Conservation (phyloP, 1,284 basidiomycete genomes). For the Puccinia triticina region DNA sequence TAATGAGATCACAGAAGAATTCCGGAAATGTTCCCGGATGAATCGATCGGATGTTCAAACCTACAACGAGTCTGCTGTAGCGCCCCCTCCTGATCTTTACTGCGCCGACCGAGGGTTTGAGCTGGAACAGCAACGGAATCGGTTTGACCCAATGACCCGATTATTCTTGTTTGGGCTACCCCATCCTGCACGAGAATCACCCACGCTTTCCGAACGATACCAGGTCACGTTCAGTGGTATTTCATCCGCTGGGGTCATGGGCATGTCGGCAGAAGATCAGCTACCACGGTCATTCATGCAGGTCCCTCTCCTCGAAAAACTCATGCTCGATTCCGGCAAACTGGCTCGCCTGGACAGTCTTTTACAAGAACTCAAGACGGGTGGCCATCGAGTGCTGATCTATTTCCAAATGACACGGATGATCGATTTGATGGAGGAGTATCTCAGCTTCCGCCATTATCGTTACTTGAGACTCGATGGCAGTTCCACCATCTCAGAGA, state of each 20-base stretch:
- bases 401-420: slow-evolving; percentile 99
- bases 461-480: slow-evolving; percentile 96
- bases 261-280: slow-evolving; percentile 72
- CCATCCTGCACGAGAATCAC: slow-evolving; percentile 69
- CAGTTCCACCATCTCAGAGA: slow-evolving; percentile 89
- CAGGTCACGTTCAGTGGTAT: slow-evolving; percentile 68
- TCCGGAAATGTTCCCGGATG: slow-evolving; percentile 76
- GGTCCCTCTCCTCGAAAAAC: slow-evolving; percentile 90
- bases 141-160: slow-evolving; percentile 68
- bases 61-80: slow-evolving; percentile 78
- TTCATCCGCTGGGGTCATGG: slow-evolving; percentile 71
- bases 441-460: slow-evolving; percentile 95
- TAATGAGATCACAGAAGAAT: slow-evolving; percentile 67
- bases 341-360: slow-evolving; percentile 85
- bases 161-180: slow-evolving; percentile 84
- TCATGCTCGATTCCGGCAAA: slow-evolving; percentile 97
- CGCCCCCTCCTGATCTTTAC: slow-evolving; percentile 76
- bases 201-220: slow-evolving; percentile 66
- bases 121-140: slow-evolving; percentile 69
- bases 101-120: slow-evolving; percentile 79
- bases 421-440: slow-evolving; percentile 99
- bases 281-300: slow-evolving; percentile 83
- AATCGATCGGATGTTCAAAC: slow-evolving; percentile 78
- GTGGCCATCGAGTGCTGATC: slow-evolving; percentile 89
- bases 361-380: slow-evolving; percentile 86